phyloP scores from a whole-genome alignment of 2,329 filamentous ascomycete genomes.

The Aschersonia sp. region DNA sequence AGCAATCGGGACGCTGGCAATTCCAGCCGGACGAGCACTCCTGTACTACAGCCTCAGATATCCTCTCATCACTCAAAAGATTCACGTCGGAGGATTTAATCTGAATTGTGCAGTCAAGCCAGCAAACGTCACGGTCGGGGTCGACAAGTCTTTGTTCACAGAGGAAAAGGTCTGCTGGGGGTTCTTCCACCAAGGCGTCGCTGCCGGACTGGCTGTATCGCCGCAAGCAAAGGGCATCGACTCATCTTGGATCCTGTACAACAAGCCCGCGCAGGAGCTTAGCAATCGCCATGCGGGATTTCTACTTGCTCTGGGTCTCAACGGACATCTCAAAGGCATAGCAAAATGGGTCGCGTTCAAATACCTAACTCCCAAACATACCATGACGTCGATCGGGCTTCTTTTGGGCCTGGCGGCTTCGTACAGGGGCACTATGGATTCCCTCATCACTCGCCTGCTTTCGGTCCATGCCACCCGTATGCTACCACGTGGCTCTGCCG shows the following conservation, averaged over 20 bases:
- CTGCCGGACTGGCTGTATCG: conserved; percentile 85
- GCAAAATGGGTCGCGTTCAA: conserved; percentile 99
- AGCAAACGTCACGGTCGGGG: conserved; percentile 81
- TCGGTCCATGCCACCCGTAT: conserved; percentile 95
- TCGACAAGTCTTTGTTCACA: conserved; percentile 72
- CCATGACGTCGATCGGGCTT: conserved; percentile 97
- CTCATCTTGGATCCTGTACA: conserved; percentile 97
- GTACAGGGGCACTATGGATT: conserved; percentile 95
- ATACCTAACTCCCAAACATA: conserved; percentile 96
- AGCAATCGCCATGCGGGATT: conserved; percentile 96
- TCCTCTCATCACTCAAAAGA: conserved; percentile 83
- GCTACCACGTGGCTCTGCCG: conserved; percentile 80
- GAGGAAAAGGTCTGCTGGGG: conserved; percentile 98
- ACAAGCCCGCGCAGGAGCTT: conserved; percentile 74
- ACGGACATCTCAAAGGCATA: conserved; percentile 84
- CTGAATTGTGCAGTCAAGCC: conserved; percentile 86
- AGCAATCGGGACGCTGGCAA: conserved; percentile 74
- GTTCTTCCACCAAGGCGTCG: conserved; percentile 92
- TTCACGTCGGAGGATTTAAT: conserved; percentile 80
- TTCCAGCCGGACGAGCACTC: conserved; percentile 75
- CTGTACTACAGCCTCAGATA: conserved; percentile 77
- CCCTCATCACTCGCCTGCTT: conserved; percentile 76
- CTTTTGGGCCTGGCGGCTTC: conserved; percentile 84
- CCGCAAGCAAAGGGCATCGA: conserved; percentile 85
- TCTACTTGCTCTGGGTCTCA: conserved; percentile 75